Conservation (phyloP, 257 asterid species). For the Paraleonurus japonicus region DNA sequence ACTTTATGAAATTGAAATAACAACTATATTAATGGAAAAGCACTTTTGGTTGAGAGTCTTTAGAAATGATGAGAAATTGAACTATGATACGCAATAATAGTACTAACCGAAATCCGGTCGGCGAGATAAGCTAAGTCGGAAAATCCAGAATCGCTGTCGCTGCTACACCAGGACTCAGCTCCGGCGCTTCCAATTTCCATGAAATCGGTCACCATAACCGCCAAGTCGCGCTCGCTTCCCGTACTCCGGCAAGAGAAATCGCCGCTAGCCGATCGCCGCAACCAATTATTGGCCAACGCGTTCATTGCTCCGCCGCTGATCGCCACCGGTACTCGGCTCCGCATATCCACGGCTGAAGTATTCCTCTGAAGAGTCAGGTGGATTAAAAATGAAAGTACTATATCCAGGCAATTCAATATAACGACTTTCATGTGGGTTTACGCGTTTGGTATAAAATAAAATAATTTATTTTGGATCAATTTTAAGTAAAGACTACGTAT, state of each 20-base stretch:
- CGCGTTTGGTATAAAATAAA: conserved; percentile 24
- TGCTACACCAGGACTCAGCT: conserved; percentile 38
- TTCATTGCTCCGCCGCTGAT: conserved; percentile 22
- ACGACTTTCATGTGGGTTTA: conserved; percentile 9
- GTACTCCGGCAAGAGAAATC: conserved; percentile 31
- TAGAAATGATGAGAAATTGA: conserved; percentile 8
- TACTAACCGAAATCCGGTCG: conserved; percentile 45
- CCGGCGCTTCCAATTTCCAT: conserved; percentile 39
- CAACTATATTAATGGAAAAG: no score
- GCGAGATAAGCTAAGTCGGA: conserved; percentile 41
- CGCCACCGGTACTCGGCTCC: conserved; percentile 28
- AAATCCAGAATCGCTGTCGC: conserved; percentile 44
- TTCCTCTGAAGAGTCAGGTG: neutral
- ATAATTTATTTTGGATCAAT: no score
- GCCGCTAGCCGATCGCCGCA: conserved; percentile 26
- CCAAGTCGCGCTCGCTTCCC: conserved; percentile 48
- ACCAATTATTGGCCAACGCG: conserved; percentile 23
- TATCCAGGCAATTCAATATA: neutral
- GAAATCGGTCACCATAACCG: conserved; percentile 45
- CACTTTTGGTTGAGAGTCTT: no score
- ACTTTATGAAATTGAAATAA: no score
- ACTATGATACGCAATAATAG: neutral
- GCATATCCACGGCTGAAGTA: conserved; percentile 18
- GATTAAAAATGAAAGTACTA: neutral
- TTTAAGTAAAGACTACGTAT: no score